phyloP scores from a whole-genome alignment of 441 rosid genomes.

The Omphalea diandra region DNA sequence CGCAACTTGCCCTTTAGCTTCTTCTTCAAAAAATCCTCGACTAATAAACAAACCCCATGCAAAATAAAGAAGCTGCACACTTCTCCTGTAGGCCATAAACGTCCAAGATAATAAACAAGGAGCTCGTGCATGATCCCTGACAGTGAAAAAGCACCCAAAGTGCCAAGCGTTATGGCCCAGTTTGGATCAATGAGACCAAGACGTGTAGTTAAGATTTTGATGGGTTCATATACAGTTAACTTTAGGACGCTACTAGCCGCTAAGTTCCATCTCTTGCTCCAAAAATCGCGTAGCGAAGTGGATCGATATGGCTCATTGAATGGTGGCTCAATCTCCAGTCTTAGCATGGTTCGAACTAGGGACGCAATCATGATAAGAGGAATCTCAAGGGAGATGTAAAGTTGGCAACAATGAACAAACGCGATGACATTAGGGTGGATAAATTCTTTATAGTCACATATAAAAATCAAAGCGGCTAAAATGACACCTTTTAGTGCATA shows the following conservation, averaged over 20 bases:
- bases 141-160: too few relatives aligned
- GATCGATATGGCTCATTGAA: conserved; percentile 53
- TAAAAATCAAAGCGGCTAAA: conserved; percentile 18
- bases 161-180: too few relatives aligned
- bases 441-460: conserved; percentile 24
- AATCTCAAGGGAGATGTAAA: conserved; percentile 43
- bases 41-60: too few relatives aligned
- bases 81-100: too few relatives aligned
- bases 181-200: too few relatives aligned
- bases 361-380: conserved; percentile 32
- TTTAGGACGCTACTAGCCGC: conserved; percentile 36
- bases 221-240: too few relatives aligned
- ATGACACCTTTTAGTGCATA: conserved; percentile 36
- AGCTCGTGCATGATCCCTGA: too few relatives aligned
- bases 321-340: conserved; percentile 51
- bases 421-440: conserved; percentile 35
- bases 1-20: too few relatives aligned
- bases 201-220: too few relatives aligned
- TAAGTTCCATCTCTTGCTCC: conserved; percentile 66
- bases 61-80: too few relatives aligned
- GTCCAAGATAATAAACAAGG: too few relatives aligned
- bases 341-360: conserved; percentile 29
- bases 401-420: conserved; percentile 36
- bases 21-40: too few relatives aligned
- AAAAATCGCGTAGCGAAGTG: conserved; percentile 58